These are phyloP conservation scores for Cryptosporidium bovis DNA, from an alignment of 169 alveolate genomes.

Conservation along the genomic window DNA sequence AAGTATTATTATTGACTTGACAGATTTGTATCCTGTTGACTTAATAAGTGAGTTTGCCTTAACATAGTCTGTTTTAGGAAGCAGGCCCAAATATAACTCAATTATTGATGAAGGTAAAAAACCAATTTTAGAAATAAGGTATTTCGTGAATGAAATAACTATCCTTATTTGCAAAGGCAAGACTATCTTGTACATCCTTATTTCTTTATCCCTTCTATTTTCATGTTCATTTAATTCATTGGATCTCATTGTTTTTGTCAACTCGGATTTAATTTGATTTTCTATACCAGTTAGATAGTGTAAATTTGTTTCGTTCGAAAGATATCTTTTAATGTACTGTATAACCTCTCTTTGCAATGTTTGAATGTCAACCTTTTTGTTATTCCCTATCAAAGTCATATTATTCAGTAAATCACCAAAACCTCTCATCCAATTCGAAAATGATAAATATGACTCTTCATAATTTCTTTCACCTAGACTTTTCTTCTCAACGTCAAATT, in stretches of 20 bases:
- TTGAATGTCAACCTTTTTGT: slow-evolving; percentile 16
- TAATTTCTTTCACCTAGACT: background rate
- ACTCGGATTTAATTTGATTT: no score
- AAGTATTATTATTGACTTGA: slow-evolving; percentile 9
- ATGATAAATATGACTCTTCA: background rate
- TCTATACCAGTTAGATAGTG: background rate
- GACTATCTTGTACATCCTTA: slow-evolving; percentile 3
- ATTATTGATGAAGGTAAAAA: slow-evolving; percentile 9
- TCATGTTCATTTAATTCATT: background rate
- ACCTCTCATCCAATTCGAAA: slow-evolving; percentile 19
- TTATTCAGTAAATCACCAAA: slow-evolving; percentile 1
- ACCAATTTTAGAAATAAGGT: background rate
- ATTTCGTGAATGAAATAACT: slow-evolving; percentile 4
- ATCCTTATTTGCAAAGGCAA: slow-evolving; percentile 2
- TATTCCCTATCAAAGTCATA: slow-evolving; percentile 27
- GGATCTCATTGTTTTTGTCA: background rate
- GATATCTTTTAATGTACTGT: slow-evolving; percentile 4
- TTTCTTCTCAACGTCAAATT: background rate
- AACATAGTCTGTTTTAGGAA: slow-evolving; percentile 39
- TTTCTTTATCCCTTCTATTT: background rate
- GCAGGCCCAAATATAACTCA: slow-evolving; percentile 19
- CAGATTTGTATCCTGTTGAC: slow-evolving; percentile 34
- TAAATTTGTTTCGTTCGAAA: slow-evolving; percentile 8
- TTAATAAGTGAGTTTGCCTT: slow-evolving; percentile 22
- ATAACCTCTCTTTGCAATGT: slow-evolving; percentile 11